Evolutionary conservation across 164 flowering plant genomes (phyloP).

Genomic region (Houttuynia cordata): DNA sequence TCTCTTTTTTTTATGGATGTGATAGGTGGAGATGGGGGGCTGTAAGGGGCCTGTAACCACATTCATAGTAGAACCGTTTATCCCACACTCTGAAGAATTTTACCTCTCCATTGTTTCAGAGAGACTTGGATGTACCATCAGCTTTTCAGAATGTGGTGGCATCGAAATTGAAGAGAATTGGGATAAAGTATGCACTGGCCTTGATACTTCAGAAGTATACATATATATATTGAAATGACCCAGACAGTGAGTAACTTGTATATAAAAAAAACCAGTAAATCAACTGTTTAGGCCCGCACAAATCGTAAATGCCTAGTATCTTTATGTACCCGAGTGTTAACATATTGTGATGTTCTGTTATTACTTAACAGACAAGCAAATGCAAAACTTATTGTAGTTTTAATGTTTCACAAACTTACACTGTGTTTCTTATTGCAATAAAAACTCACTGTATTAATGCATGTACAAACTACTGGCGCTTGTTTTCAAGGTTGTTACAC

Average conservation of each 20-base stretch:
- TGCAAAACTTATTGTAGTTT: no score
- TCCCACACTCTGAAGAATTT: constrained; percentile 76
- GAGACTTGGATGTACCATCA: constrained; percentile 72
- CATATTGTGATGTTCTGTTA: no score
- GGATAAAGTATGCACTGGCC: constrained; percentile 60
- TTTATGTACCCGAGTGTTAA: no score
- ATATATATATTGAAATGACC: background rate
- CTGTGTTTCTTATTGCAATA: no score
- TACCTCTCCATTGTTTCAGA: constrained; percentile 80
- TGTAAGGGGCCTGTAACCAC: constrained; percentile 93
- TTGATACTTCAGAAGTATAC: background rate
- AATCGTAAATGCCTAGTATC: no score
- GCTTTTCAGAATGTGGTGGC: constrained; percentile 95
- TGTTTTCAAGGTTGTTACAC: no score
- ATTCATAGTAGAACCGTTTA: constrained; percentile 85
- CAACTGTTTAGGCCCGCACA: no score
- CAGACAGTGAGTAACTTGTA: background rate
- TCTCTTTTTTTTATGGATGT: background rate
- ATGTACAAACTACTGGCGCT: no score
- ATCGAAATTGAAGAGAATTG: constrained; percentile 97
- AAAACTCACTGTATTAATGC: no score
- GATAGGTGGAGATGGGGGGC: constrained; percentile 62
- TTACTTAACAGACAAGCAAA: no score
- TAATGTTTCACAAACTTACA: no score
- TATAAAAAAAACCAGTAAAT: no score